Base-by-base conservation (phyloP, 768 basidiomycete genomes). In the Termitomyces sp. region DNA sequence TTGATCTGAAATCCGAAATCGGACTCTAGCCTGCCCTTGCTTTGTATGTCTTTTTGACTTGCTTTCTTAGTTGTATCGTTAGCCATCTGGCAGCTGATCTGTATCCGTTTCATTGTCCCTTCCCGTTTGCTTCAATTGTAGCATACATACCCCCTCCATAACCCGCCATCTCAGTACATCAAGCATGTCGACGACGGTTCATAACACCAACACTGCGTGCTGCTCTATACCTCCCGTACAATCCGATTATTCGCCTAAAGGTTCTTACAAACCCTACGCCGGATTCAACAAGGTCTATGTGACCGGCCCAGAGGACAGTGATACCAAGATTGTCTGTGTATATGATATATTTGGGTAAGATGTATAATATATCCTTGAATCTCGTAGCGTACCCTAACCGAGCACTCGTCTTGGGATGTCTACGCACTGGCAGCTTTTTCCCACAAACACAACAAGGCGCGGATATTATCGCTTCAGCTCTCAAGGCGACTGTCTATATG, bases 361-460 rank as follows among this genome's bases (percentile, higher is more conserved):
- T 9, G 50, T 48, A 31, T 32, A 12, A n/a, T n/a, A n/a, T n/a
- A n/a, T n/a, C 13, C 23, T 38, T 39, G 46, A 18, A 13, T 5
- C 13, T 40, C 29, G 16, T 33, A 23, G 18, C 23, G 5, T 16
- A 47, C 31, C 20, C 20, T 22, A 29, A 41, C 39, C 23, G 7
- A 20, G 32, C 5, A 11, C 33, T 9, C 36, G n/a, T 48, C 6
- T 36, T 7, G 23, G n/a, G n/a, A 13, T 35, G 20, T 45, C 31
- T n/a, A n/a, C n/a, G n/a, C n/a, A n/a, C n/a, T n/a, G n/a, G n/a
- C 51, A 81, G 79, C 13, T 81, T 74, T 71, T 84, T 78, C 70
- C 82, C 83, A 5, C 81, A 84, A 66, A 85, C 83, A 3, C 79
- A 81, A 63, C 81, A 86, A 64, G 85, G 84, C 31, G 82, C 82